Base-by-base conservation (phyloP, 2,329 filamentous ascomycete species). In the Lecanicillium sp. region DNA sequence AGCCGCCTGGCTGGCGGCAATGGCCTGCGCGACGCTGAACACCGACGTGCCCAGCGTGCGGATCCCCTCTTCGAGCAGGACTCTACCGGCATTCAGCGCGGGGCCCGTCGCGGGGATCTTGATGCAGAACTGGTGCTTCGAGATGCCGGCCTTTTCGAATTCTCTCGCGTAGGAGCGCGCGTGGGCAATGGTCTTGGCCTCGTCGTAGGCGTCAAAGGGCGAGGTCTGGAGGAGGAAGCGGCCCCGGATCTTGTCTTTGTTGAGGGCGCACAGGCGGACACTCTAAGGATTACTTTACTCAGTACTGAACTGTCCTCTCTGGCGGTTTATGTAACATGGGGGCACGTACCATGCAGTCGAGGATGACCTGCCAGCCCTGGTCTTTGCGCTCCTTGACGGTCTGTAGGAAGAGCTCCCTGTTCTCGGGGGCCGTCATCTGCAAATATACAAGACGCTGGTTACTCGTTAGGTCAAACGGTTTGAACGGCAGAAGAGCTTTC, bases 251-350 rank as follows among this genome's bases (percentile, higher is more conserved):
- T 49, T 43, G 29, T 48, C 45, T n/a, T 56, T 20, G 33, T 58
- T 58, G 38, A 52, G 44, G 26, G 56, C 55, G 41, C 52, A 54
- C 17, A 58, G 51, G 10, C 48, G 36, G 29, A 58, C 49, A 35
- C 38, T 42, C 47, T 49, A 29, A 14, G 15, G 8, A 33, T 20
- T 19, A 4, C 4, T 20, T 17, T 36, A 2, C 14, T 11, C 8
- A 12, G 4, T 21, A 19, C 9, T 15, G n/a, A n/a, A n/a, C n/a
- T 24, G 29, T 14, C 10, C 29, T 15, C 12, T n/a, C n/a, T n/a
- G n/a, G n/a, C n/a, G 7, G 5, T 26, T 14, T 37, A 86, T 86
- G 55, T 78, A 82, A 54, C 11, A 9, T 20, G 6, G 7, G 4
- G 19, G 8, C 17, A 79, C 72, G 9, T 27, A 49, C 46, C 39